Conservation (phyloP, 2,329 filamentous ascomycete species). For the Alternaria brassicicola region DNA sequence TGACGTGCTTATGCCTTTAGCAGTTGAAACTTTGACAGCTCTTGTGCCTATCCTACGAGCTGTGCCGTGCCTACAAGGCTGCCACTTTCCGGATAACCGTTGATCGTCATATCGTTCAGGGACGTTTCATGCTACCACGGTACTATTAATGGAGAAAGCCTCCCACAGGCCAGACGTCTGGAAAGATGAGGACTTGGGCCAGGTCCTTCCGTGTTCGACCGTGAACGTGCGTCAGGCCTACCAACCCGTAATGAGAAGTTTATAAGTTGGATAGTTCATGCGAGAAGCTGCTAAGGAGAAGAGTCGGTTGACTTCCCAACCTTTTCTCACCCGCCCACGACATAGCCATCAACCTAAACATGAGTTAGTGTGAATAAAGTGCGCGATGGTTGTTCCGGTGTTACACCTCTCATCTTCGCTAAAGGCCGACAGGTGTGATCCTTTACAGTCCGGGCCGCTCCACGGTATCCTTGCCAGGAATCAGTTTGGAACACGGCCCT, state of each 20-base stretch:
- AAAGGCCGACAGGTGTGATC: background rate
- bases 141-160: constrained; percentile 7
- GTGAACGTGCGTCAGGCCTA: background rate
- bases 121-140: constrained; percentile 2
- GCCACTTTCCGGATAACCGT: background rate
- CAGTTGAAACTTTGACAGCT: background rate
- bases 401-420: background rate
- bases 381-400: background rate
- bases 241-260: background rate
- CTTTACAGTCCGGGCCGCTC: constrained; percentile 7
- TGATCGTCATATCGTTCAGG: constrained; percentile 1
- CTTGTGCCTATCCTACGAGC: background rate
- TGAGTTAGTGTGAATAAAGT: background rate
- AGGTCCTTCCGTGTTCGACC: background rate
- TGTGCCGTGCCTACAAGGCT: background rate
- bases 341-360: background rate
- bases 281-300: background rate
- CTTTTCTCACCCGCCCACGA: background rate
- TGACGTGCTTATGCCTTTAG: background rate
- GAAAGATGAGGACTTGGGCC: background rate
- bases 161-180: background rate
- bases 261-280: background rate
- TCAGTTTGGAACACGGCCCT: background rate
- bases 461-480: constrained; percentile 6
- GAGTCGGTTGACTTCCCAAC: background rate